Evolutionary conservation across 768 basidiomycete species (phyloP).

Genomic region (Agaricus subrufescens): DNA sequence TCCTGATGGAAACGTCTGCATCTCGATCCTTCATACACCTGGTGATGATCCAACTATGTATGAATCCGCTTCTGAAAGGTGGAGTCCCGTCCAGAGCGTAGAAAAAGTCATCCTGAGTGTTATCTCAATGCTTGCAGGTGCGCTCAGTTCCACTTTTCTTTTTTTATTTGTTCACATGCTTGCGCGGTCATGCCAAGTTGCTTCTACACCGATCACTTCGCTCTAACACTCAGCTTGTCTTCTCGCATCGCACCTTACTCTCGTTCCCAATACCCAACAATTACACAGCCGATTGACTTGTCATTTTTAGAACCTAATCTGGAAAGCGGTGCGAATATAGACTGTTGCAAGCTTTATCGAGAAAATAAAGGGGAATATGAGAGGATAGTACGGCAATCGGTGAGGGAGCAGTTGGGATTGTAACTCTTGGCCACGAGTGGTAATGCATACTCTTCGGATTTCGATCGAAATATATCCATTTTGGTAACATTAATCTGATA

Average conservation of each 20-base stretch:
- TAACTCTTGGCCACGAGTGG: conserved; percentile 23
- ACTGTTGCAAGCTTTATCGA: conserved; percentile 95
- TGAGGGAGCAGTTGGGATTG: conserved; percentile 81
- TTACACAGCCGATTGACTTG: background rate
- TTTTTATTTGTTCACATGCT: background rate
- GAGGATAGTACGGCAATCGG: conserved; percentile 74
- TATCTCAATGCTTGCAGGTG: conserved; percentile 94
- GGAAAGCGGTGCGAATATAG: conserved; percentile 95
- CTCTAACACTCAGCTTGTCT: background rate
- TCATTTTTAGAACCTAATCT: conserved; percentile 78
- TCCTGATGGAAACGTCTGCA: conserved; percentile 94
- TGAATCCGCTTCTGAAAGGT: conserved; percentile 92
- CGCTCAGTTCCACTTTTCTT: conserved; percentile 18
- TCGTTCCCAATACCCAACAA: background rate
- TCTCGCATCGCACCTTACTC: background rate
- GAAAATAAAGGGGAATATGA: conserved; percentile 90
- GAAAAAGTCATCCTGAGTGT: conserved; percentile 96
- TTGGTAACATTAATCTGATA: background rate
- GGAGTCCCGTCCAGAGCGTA: conserved; percentile 98
- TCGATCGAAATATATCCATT: background rate
- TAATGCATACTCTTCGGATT: background rate
- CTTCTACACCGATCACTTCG: conserved; percentile 7
- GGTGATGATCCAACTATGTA: conserved; percentile 91
- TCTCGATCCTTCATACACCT: conserved; percentile 95
- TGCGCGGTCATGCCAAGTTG: background rate